A percentile compares a stretch with the other conserved stretches of the same genome.
phyloP scores from a whole-genome alignment of 768 basidiomycete species.

The Pluteus cervinus region DNA sequence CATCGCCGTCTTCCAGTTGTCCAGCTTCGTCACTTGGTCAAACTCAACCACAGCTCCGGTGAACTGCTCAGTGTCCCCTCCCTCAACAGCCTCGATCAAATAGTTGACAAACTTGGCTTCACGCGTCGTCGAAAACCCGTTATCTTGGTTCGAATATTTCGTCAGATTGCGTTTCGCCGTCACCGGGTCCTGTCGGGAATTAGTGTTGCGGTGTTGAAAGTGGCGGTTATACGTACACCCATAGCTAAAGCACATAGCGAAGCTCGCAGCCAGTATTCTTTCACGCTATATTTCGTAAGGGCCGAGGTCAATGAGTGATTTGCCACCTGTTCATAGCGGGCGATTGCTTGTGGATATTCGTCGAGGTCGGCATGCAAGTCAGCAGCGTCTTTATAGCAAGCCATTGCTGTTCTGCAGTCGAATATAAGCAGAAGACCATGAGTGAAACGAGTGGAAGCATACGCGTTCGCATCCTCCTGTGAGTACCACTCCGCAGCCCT shows the following conservation, averaged over 20 bases:
- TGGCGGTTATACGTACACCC: conserved; percentile 45
- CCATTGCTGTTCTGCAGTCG: conserved; percentile 77
- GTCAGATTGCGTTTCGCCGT: conserved; percentile 74
- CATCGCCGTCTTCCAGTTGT: conserved; percentile 93
- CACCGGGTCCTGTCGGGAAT: conserved; percentile 80
- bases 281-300: conserved; percentile 97
- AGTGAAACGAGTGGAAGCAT: conserved; percentile 26
- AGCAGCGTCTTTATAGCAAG: conserved; percentile 94
- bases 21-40: conserved; percentile 88
- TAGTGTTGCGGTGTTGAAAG: conserved; percentile 1
- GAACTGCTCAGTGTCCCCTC: conserved; percentile 51
- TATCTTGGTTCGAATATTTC: conserved; percentile 77
- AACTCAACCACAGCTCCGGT: conserved; percentile 86
- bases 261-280: conserved; percentile 92
- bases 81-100: conserved; percentile 66
- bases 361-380: conserved; percentile 90
- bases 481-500: conserved; percentile 95
- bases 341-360: conserved; percentile 79
- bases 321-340: conserved; percentile 87
- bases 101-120: conserved; percentile 85
- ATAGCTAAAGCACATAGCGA: conserved; percentile 85
- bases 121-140: conserved; percentile 79
- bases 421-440: conserved; percentile 3
- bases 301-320: conserved; percentile 72
- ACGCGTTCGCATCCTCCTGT: conserved; percentile 97